Conservation (phyloP, 345 rosid species). For the Populus tremula region DNA sequence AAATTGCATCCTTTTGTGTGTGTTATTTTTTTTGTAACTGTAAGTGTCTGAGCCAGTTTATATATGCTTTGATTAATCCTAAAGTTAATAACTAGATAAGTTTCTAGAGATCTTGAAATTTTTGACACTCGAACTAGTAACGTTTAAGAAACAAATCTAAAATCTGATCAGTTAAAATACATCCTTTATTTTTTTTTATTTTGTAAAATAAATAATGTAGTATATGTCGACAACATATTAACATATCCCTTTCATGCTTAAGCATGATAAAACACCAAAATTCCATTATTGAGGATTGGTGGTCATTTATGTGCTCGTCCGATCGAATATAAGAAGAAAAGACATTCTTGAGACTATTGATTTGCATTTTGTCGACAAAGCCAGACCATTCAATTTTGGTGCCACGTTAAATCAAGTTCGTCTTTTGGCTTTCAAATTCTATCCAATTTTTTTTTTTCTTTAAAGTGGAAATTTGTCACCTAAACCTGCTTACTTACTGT, state of each 20-base stretch:
- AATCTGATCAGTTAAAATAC: rapidly evolving
- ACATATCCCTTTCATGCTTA: no score
- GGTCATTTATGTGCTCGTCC: no score
- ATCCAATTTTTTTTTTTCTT: neutral
- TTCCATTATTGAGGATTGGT: no score
- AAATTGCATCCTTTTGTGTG: no score
- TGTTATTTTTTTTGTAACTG: no score
- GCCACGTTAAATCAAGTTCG: neutral
- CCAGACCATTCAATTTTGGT: neutral
- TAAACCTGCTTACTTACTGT: neutral
- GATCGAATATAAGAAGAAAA: no score
- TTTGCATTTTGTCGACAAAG: neutral
- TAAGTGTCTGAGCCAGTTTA: rapidly evolving
- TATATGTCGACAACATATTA: no score
- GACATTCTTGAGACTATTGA: neutral
- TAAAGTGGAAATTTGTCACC: neutral
- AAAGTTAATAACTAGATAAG: no score
- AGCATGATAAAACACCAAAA: no score
- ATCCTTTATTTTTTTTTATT: no score
- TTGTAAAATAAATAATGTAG: no score
- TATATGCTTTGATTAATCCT: rapidly evolving
- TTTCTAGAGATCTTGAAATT: rapidly evolving
- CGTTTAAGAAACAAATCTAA: rapidly evolving
- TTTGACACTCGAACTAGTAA: rapidly evolving
- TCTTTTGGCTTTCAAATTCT: neutral